Percentiles rank a stretch among this genome's conserved stretches.
phyloP scores from a whole-genome alignment of 2,329 filamentous ascomycete species.

The Colletotrichum aenigma region DNA sequence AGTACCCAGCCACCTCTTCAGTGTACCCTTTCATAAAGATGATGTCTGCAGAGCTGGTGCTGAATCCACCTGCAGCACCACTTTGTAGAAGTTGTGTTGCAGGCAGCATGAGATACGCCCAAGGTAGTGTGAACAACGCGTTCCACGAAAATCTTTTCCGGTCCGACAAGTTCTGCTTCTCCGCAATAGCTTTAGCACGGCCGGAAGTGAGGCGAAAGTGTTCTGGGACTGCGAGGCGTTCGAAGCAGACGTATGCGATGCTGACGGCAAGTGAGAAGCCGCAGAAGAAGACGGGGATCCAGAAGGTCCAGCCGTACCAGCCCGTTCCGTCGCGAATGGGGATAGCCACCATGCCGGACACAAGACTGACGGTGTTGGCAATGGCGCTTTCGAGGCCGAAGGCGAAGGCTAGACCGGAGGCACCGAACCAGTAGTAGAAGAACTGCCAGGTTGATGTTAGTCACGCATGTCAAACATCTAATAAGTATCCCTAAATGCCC shows the following conservation, averaged over 20 bases:
- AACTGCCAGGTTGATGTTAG: conserved; percentile 8
- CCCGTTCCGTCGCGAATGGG: conserved; percentile 25
- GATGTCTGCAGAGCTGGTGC: conserved; percentile 24
- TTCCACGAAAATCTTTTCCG: conserved; percentile 24
- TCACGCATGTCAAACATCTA: neutral
- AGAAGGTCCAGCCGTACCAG: conserved; percentile 28
- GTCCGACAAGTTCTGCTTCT: neutral
- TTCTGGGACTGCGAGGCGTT: conserved; percentile 16
- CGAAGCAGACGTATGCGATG: conserved; percentile 25
- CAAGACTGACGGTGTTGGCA: conserved; percentile 24
- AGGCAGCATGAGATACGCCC: conserved; percentile 27
- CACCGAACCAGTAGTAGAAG: conserved; percentile 29
- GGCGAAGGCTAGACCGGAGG: conserved; percentile 24
- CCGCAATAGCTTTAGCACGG: conserved; percentile 14
- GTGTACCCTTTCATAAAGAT: conserved; percentile 27
- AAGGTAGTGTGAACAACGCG: conserved; percentile 19
- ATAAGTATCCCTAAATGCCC: neutral
- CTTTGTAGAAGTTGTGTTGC: conserved; percentile 26
- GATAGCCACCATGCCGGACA: conserved; percentile 26
- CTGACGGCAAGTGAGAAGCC: conserved; percentile 21
- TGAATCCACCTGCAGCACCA: conserved; percentile 23
- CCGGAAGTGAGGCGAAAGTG: conserved; percentile 17
- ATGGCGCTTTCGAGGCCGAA: conserved; percentile 27
- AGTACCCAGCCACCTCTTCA: conserved; percentile 24
- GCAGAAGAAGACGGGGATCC: conserved; percentile 26